These are phyloP conservation scores for Abrus pulchellus DNA, from an alignment of 306 rosid genomes.

Conservation along the genomic window DNA sequence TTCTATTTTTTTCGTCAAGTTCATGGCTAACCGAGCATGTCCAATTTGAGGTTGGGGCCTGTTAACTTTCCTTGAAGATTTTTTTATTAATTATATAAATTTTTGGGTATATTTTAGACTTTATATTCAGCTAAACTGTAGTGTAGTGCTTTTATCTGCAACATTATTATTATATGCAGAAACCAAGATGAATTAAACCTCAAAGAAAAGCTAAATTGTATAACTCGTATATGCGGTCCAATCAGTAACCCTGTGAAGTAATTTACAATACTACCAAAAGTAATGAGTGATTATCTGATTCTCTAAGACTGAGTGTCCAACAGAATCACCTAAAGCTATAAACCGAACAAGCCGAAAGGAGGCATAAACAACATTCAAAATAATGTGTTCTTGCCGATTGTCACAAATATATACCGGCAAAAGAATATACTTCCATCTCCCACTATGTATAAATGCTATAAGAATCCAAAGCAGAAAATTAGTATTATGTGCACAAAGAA, in stretches of 20 bases:
- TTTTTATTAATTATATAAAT: background rate
- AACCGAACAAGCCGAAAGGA: slow-evolving; percentile 42
- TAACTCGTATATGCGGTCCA: slow-evolving; percentile 36
- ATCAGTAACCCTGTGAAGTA: slow-evolving; percentile 43
- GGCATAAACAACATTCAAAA: slow-evolving; percentile 48
- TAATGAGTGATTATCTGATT: slow-evolving; percentile 38
- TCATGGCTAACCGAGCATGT: background rate
- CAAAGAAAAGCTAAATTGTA: slow-evolving; percentile 4
- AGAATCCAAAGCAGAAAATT: slow-evolving; percentile 53
- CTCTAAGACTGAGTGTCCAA: slow-evolving; percentile 48
- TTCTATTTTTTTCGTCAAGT: background rate
- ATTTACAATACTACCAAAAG: slow-evolving; percentile 52
- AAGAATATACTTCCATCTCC: slow-evolving; percentile 42
- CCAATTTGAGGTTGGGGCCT: background rate
- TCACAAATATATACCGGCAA: slow-evolving; percentile 62
- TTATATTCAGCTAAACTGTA: background rate
- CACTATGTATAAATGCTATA: slow-evolving; percentile 53
- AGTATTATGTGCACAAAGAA: slow-evolving; percentile 57
- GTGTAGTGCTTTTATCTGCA: background rate
- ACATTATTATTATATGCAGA: slow-evolving; percentile 11
- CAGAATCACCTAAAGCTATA: slow-evolving; percentile 42
- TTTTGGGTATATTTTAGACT: background rate
- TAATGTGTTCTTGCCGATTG: slow-evolving; percentile 52
- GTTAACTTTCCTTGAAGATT: background rate
- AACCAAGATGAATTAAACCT: background rate